Evolutionary conservation across 345 rosid genomes (phyloP), one percentile per base, ranked within the genome.

Genomic region (Linum usitatissimum): DNA sequence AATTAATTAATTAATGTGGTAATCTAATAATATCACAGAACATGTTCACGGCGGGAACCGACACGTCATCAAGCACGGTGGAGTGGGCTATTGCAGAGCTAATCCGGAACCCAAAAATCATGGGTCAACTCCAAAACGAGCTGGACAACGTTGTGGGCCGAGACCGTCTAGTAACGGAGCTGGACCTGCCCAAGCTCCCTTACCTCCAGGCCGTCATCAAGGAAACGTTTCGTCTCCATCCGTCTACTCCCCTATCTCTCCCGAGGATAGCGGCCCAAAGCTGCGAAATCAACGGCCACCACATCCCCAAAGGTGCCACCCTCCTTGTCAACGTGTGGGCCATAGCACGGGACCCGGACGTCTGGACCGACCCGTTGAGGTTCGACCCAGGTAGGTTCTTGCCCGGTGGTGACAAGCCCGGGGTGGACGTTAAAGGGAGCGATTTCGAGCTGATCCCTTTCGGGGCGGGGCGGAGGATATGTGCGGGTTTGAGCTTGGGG

Each of bases 81-180:
- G 98, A 92, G 20, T 92, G 98, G 98, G 93, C 91, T 53, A 77
- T 89, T 20, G 89, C 98, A 0, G 98, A 92, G 42, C 71, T 92
- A 0, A 80, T 92, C 9, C 83, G 97, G 14, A 90, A 89, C 61
- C 98, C 97, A 0, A 57, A 66, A 3, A 75, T 80, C 63, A 53
- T 85, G 62, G 71, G 69, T 53, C 75, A 59, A 40, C 81, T 79
- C 72, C 80, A 68, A 61, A 31, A 65, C 49, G 98, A 92, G 66
- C 68, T 89, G 17, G 91, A 92, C 72, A 64, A 81, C 0, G 81
- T 84, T 1, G 84, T 89, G 5, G 96, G 94, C 36, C 75, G 60
- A 2, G 63, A 77, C 7, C 81, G 89, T 9, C 77, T 75, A 3
- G 69, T 89, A 9, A 66, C 53, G 2, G 96, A 86, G 53, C 66